Evolutionary conservation across 2,329 filamentous ascomycete genomes (phyloP).

Genomic region (Nemania bipapillata): DNA sequence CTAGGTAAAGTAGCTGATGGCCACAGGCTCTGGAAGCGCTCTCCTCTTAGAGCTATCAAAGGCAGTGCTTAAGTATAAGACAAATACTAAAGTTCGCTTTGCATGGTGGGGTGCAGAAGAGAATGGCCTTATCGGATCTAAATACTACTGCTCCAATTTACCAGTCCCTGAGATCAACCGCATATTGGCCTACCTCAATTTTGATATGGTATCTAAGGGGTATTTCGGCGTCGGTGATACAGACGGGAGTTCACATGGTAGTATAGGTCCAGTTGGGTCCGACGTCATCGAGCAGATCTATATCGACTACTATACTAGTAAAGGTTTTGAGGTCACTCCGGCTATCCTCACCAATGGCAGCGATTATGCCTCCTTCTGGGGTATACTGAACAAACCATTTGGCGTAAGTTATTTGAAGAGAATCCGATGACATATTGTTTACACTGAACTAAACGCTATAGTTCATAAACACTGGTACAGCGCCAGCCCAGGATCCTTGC

Average conservation of each 20-base stretch:
- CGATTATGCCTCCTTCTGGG: constrained; percentile 33
- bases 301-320: constrained; percentile 26
- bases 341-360: constrained; percentile 29
- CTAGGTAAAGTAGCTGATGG: neutral
- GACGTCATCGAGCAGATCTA: constrained; percentile 31
- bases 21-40: constrained; percentile 21
- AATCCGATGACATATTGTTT: too few relatives aligned
- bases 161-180: constrained; percentile 12
- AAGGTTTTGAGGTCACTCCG: constrained; percentile 21
- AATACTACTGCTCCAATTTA: constrained; percentile 27
- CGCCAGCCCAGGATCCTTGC: constrained; percentile 27
- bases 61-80: constrained; percentile 26
- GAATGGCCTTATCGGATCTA: constrained; percentile 30
- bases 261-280: constrained; percentile 22
- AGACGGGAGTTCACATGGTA: constrained; percentile 23
- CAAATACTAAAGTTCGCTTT: constrained; percentile 29
- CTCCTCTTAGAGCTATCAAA: constrained; percentile 25
- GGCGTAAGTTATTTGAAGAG: constrained; percentile 12
- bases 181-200: constrained; percentile 29
- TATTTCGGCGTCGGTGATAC: constrained; percentile 30
- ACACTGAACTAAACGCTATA: neutral
- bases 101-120: constrained; percentile 33
- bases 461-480: constrained; percentile 33
- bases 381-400: constrained; percentile 26
- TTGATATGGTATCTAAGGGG: constrained; percentile 29